These are phyloP conservation scores for Gamsiella multidivaricata DNA, from an alignment of 192 early-diverging fungal genomes.

Conservation along the genomic window DNA sequence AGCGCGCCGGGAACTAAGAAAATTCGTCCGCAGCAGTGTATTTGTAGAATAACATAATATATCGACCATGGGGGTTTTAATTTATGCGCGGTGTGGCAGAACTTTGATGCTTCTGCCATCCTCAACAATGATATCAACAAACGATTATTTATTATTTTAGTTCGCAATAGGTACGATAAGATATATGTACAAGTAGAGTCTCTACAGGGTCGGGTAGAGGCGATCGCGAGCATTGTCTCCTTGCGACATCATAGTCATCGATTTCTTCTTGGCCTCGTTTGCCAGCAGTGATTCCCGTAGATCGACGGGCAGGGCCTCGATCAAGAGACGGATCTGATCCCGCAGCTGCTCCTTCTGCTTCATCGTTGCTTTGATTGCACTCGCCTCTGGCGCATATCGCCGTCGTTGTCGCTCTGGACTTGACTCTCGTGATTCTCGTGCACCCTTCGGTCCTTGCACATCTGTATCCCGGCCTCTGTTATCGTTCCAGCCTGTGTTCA, in stretches of 20 bases:
- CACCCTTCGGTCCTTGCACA: not conserved
- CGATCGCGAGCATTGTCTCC: too few relatives aligned
- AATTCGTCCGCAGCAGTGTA: too few relatives aligned
- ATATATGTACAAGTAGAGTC: too few relatives aligned
- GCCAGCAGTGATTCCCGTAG: constrained; percentile 43
- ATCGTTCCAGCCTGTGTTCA: constrained; percentile 33
- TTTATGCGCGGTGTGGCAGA: too few relatives aligned
- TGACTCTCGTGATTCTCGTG: constrained; percentile 20
- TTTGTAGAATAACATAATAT: too few relatives aligned
- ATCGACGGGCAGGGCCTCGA: constrained; percentile 45
- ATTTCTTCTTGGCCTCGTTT: constrained; percentile 39
- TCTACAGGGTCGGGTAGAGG: too few relatives aligned
- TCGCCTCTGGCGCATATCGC: constrained; percentile 51
- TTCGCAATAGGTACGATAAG: too few relatives aligned
- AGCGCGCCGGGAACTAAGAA: too few relatives aligned
- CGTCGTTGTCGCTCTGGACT: constrained; percentile 39
- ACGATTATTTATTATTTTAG: too few relatives aligned
- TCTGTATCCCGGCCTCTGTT: not conserved
- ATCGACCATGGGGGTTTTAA: too few relatives aligned
- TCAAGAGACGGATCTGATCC: constrained; percentile 45
- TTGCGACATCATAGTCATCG: constrained; percentile 2
- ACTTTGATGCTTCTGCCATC: too few relatives aligned
- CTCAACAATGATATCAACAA: too few relatives aligned
- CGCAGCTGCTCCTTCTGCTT: constrained; percentile 49
- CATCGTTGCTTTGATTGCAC: constrained; percentile 38